These are phyloP conservation scores for Saccharata proteae DNA, from an alignment of 2,329 filamentous ascomycete species.

Conservation along the genomic window DNA sequence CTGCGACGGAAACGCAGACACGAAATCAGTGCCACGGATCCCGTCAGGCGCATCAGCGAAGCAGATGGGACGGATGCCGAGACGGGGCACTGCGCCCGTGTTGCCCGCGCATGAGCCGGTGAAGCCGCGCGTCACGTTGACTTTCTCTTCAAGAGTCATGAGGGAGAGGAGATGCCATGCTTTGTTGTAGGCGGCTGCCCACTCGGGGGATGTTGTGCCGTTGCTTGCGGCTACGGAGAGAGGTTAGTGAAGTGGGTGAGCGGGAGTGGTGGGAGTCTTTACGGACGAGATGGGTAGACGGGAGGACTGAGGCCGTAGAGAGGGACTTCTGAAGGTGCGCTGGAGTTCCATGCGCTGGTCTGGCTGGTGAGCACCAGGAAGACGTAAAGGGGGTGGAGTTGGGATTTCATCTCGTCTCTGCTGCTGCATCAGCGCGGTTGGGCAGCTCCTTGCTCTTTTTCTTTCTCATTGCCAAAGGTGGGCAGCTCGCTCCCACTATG, in stretches of 20 bases:
- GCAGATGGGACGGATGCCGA: slow-evolving; percentile 26
- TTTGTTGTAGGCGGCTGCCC: slow-evolving; percentile 20
- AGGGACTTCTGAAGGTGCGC: slow-evolving; percentile 17
- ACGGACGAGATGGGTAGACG: slow-evolving; percentile 19
- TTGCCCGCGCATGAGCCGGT: slow-evolving; percentile 22
- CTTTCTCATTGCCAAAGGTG: no score
- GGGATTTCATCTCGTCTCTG: no score
- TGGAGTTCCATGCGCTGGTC: no score
- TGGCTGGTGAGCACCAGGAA: no score
- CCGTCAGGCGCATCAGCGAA: slow-evolving; percentile 27
- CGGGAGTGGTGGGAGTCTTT: not conserved
- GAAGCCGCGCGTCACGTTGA: slow-evolving; percentile 26
- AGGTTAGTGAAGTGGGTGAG: not conserved
- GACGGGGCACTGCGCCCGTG: slow-evolving; percentile 22
- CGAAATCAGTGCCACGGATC: slow-evolving; percentile 19
- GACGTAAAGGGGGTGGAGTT: no score
- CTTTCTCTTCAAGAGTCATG: slow-evolving; percentile 31
- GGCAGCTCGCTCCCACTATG: no score
- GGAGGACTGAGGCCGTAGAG: slow-evolving; percentile 19
- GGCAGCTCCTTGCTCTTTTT: no score
- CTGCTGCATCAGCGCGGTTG: no score
- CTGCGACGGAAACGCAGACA: slow-evolving; percentile 20
- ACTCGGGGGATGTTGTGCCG: slow-evolving; percentile 11
- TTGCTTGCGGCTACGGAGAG: slow-evolving; percentile 7
- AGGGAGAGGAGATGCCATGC: slow-evolving; percentile 27